Conservation (phyloP, 106 monocot species). For the Narthecium ossifragum region DNA sequence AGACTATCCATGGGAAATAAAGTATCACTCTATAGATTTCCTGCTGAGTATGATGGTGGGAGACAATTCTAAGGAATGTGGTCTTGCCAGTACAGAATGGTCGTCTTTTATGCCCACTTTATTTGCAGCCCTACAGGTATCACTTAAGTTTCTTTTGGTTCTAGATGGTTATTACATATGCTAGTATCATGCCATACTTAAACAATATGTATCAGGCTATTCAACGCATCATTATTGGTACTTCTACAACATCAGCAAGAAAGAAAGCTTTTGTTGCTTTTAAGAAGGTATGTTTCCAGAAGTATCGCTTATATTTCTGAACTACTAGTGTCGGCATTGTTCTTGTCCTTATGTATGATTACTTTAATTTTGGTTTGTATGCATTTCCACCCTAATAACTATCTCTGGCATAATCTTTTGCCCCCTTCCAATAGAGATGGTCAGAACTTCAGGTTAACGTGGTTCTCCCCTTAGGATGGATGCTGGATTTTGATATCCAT, state of each 20-base stretch:
- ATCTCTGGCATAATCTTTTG: too few species aligned
- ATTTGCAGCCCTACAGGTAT: constrained; percentile 65
- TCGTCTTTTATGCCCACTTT: constrained; percentile 46
- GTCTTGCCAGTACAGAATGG: constrained; percentile 20
- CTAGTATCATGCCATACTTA: neutral
- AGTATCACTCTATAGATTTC: constrained; percentile 51
- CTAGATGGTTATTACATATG: neutral
- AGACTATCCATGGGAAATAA: constrained; percentile 72
- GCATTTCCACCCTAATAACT: too few species aligned
- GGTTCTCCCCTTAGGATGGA: too few species aligned
- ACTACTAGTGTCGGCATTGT: neutral
- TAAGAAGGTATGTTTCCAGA: constrained; percentile 38
- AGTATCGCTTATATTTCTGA: neutral
- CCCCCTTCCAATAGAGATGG: too few species aligned
- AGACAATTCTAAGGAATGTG: constrained; percentile 15
- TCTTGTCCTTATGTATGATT: too few species aligned
- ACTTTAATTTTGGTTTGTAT: too few species aligned
- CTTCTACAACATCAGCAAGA: constrained; percentile 56
- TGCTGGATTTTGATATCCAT: too few species aligned
- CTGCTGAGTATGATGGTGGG: constrained; percentile 44
- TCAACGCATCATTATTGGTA: constrained; percentile 49
- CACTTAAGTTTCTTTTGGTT: neutral
- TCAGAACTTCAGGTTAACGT: too few species aligned
- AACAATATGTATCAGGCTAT: constrained; percentile 50
- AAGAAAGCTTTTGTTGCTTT: constrained; percentile 69